A percentile compares a stretch with the other conserved stretches of the same genome.
These are phyloP conservation scores for Exserohilum turcica DNA, from an alignment of 2,329 filamentous ascomycete genomes.

Conservation along the genomic window DNA sequence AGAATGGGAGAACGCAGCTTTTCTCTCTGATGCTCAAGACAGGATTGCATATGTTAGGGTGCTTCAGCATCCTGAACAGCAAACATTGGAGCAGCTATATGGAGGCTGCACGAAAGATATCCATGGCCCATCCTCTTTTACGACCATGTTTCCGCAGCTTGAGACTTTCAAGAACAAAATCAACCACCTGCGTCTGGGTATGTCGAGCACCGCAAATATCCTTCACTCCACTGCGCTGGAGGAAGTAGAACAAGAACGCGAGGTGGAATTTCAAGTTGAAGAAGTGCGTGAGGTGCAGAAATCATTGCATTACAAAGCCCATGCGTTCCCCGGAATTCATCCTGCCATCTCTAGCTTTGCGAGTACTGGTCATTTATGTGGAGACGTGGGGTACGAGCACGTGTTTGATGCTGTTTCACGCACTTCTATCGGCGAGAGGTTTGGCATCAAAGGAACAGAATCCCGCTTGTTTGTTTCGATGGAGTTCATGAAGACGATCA, in stretches of 20 bases:
- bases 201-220: not conserved
- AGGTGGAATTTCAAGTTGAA: conserved; percentile 64
- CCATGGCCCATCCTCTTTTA: conserved; percentile 24
- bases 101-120: conserved; percentile 19
- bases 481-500: conserved; percentile 57
- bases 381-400: conserved; percentile 43
- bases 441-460: conserved; percentile 19
- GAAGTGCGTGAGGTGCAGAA: conserved; percentile 60
- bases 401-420: conserved; percentile 50
- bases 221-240: conserved; percentile 56
- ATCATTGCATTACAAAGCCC: conserved; percentile 47
- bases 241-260: conserved; percentile 63
- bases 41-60: conserved; percentile 50
- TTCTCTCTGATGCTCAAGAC: conserved; percentile 43
- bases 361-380: conserved; percentile 48
- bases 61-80: conserved; percentile 59
- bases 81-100: conserved; percentile 64
- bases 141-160: conserved; percentile 31
- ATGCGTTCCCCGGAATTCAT: conserved; percentile 56
- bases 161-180: conserved; percentile 37
- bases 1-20: conserved; percentile 48
- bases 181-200: conserved; percentile 48
- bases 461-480: conserved; percentile 46
- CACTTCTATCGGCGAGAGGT: conserved; percentile 44
- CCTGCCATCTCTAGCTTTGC: conserved; percentile 52